These are phyloP conservation scores for Hirsutella thompsonii DNA, from an alignment of 2,329 filamentous ascomycete genomes.

Conservation along the genomic window DNA sequence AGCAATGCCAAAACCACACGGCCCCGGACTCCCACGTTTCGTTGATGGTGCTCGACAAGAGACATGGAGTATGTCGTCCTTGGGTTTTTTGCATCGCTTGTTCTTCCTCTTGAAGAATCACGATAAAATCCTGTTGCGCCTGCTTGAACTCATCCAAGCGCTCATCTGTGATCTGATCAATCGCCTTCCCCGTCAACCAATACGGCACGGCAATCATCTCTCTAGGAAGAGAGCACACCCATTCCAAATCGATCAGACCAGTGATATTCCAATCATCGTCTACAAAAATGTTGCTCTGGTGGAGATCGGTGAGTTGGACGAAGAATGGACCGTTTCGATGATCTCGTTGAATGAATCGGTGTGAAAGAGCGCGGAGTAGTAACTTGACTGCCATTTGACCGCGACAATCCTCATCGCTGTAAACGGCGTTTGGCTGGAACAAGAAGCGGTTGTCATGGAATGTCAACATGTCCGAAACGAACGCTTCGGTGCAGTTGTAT, in stretches of 20 bases:
- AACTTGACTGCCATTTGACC: constrained; percentile 13
- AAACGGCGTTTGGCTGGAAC: constrained; percentile 11
- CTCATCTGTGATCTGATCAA: constrained; percentile 5
- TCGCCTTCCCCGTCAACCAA: constrained; percentile 8
- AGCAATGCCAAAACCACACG: not conserved
- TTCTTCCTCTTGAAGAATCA: not conserved
- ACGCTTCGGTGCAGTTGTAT: constrained; percentile 16
- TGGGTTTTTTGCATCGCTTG: not conserved
- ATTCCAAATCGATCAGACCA: constrained; percentile 20
- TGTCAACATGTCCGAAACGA: constrained; percentile 11
- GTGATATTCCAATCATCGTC: constrained; percentile 21
- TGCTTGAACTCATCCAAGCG: not conserved
- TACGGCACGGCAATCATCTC: constrained; percentile 9
- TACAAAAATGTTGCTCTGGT: constrained; percentile 21
- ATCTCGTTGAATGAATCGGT: constrained; percentile 11
- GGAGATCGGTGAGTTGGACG: constrained; percentile 17
- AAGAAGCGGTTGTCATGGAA: constrained; percentile 12
- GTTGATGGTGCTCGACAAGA: not conserved
- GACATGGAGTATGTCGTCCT: too few species aligned
- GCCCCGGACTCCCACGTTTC: not conserved
- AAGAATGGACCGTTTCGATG: constrained; percentile 13
- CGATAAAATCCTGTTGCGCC: not conserved
- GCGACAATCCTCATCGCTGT: constrained; percentile 12
- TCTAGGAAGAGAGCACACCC: constrained; percentile 14
- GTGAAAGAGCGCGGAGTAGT: constrained; percentile 11